A percentile compares a stretch with the other conserved stretches of the same genome.
phyloP scores from a whole-genome alignment of 257 asterid genomes.

The Nicotiana tomentosiformis region DNA sequence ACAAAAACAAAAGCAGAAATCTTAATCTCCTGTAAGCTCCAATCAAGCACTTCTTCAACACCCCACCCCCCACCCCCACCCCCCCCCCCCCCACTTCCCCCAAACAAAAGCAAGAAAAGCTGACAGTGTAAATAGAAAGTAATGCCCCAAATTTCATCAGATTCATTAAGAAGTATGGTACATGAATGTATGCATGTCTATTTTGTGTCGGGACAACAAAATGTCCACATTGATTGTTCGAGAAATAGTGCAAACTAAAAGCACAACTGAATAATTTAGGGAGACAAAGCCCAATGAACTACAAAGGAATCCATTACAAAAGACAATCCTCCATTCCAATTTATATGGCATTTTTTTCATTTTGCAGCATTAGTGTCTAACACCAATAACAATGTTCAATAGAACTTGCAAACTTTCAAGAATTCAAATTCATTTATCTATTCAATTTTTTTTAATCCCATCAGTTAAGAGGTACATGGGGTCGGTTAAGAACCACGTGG shows the following conservation, averaged over 20 bases:
- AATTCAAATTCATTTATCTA: not conserved
- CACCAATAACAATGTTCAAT: not conserved
- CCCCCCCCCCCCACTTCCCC: not conserved
- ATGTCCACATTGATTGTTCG: not conserved
- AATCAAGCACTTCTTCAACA: not conserved
- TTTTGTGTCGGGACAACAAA: not conserved
- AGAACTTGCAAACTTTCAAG: not conserved
- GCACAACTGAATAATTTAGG: not conserved
- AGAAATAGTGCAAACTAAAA: not conserved
- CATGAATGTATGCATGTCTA: not conserved
- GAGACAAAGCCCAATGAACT: not conserved
- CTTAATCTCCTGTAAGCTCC: not conserved
- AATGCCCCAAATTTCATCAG: not conserved
- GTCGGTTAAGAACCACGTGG: not conserved
- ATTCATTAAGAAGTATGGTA: not conserved
- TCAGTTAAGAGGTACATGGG: not conserved
- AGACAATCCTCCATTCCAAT: not conserved
- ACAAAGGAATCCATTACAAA: not conserved
- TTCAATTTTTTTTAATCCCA: not conserved
- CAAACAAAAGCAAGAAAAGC: not conserved
- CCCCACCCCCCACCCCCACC: not conserved
- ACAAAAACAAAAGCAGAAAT: not conserved
- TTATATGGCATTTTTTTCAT: not conserved
- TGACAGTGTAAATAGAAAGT: not conserved
- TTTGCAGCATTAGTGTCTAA: not conserved